phyloP scores from a whole-genome alignment of 768 basidiomycete species.

The Hysterangium stoloniferum region DNA sequence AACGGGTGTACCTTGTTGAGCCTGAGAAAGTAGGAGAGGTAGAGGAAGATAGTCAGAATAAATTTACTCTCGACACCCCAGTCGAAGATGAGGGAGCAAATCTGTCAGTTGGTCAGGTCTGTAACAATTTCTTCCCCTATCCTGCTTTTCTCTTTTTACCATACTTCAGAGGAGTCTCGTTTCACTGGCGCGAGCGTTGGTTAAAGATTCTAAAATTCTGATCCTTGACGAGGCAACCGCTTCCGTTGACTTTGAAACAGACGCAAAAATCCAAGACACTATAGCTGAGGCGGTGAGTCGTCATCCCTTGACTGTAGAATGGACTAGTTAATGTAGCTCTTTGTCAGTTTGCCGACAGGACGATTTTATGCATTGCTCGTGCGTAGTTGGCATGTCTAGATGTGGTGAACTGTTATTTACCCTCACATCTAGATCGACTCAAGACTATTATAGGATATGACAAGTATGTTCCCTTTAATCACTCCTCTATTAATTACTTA shows the following conservation, averaged over 20 bases:
- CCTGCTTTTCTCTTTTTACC: conserved; percentile 2
- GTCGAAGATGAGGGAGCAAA: conserved; percentile 87
- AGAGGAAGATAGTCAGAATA: conserved; percentile 25
- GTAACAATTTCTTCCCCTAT: conserved; percentile 9
- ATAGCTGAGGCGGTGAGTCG: conserved; percentile 52
- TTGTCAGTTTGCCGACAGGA: conserved; percentile 64
- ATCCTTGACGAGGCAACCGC: conserved; percentile 91
- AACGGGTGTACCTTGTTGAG: conserved; percentile 77
- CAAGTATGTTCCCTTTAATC: conserved; percentile 6
- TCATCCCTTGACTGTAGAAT: conserved; percentile 6
- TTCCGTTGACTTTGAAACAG: conserved; percentile 87
- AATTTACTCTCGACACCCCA: conserved; percentile 75
- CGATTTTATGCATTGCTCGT: conserved; percentile 85
- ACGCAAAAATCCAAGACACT: conserved; percentile 85
- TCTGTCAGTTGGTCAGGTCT: conserved; percentile 63
- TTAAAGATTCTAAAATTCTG: conserved; percentile 77
- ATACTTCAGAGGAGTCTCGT: conserved; percentile 64
- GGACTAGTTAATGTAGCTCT: neutral
- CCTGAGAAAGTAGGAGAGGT: conserved; percentile 22
- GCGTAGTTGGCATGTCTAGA: conserved; percentile 30
- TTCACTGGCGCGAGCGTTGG: conserved; percentile 81
- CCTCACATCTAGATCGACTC: conserved; percentile 52
- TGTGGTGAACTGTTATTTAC: neutral
- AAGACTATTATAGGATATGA: conserved; percentile 86
- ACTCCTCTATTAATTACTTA: neutral